Base-by-base conservation (phyloP, 257 asterid species). In the Ophiorrhiza pumila region DNA sequence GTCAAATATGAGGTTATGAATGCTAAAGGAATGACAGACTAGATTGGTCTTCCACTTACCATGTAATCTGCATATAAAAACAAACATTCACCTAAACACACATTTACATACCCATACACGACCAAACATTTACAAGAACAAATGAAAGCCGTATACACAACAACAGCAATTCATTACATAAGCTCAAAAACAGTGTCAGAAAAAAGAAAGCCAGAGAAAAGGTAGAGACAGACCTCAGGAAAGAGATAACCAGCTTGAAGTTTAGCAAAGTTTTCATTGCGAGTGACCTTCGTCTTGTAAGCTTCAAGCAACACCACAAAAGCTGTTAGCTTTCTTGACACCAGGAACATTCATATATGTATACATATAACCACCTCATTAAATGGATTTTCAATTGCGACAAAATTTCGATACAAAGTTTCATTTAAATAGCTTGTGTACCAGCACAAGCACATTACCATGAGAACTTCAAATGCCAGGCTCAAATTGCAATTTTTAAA, bases 211-310 rank as follows among this genome's bases (percentile, higher is more conserved):
- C 73, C 27, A 42, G 47, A 62, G 5, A 17, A 22, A 29, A 63
- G 27, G 34, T 63, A 42, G 68, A 65, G 72, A 69, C 80, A 50
- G n/a, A 94, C 99, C 97, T 92, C 98, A 0, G 99, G 99, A 79
- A 95, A 95, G 72, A 95, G 91, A 75, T 92, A 95, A 71, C 99
- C 99, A 78, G 99, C 98, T 86, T 95, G 98, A 74, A 95, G 98
- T 65, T 92, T 95, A 31, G 89, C 91, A 79, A 92, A 55, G 84
- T 95, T 95, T 68, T 84, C 94, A 72, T 92, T 95, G 66, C 99
- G 93, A 10, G 94, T 82, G 57, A 95, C 99, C 74, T 83, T 76
- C 13, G 98, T 95, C 74, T 65, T 89, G 87, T 84, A 83, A 82
- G 89, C 99, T 94, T 76, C 83, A 90, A 34, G 61, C 61, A 67